Base-by-base conservation (phyloP, 768 basidiomycete genomes). In the Favolaschia claudopus region DNA sequence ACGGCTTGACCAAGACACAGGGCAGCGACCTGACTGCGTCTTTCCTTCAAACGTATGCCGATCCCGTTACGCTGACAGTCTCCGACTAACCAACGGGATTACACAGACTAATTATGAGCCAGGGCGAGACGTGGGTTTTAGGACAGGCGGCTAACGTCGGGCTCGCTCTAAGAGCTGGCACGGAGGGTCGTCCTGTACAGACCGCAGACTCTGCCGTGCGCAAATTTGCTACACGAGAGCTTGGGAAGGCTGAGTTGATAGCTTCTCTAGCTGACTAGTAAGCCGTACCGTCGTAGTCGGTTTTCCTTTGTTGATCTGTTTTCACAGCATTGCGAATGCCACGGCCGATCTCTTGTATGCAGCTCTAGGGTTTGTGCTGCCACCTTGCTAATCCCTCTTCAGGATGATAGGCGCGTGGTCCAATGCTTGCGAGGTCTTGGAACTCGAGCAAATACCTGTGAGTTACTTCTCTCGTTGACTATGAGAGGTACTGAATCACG, bases 251-350 rank as follows among this genome's bases (percentile, higher is more conserved):
- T 24, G 86, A 83, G 40, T 74, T 87, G 40, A 93, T 97, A 38
- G 92, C 92, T 8, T 81, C 89, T 1, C 79, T 96, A 24, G 94
- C 95, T 66, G 95, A 96, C 69, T 99, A 96, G 93, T 94, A 70
- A 69, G 90, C 79, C 28, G 28, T 22, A 38, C 50, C 31, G n/a
- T n/a, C n/a, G n/a, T n/a, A 24, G 28, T 38, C 32, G 45, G 15
- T 37, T 32, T 52, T 45, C 15, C 48, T 31, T 50, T 39, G 34
- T 51, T 34, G 25, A 47, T 45, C 34, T 17, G 15, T 60, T n/a
- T 43, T 7, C 56, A 20, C 43, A 94, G 92, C 65, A 82, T 97
- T 27, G 89, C 94, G 2, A 99, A 99, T 74, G 95, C 95, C 3
- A 91, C 91, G 1, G 85, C 86, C 14, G 63, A 64, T 29, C 44